Evolutionary conservation across 2,329 filamentous ascomycete genomes (phyloP).

Genomic region (Microdochium trichocladiopsis): DNA sequence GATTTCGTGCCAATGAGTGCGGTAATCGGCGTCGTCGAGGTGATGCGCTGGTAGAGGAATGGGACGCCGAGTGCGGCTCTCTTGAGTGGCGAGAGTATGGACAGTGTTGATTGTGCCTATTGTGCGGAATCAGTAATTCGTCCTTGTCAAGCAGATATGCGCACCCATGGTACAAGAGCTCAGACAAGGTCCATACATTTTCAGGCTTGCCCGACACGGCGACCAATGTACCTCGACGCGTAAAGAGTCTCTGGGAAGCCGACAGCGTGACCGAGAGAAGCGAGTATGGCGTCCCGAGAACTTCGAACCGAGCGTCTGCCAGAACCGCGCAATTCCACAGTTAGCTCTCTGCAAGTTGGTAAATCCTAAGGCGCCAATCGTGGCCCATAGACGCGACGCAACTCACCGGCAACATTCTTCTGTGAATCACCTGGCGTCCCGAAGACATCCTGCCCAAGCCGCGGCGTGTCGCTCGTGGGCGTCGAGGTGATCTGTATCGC

Average conservation of each 20-base stretch:
- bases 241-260: slow-evolving; percentile 89
- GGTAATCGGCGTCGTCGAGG: slow-evolving; percentile 80
- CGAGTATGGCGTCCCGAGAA: slow-evolving; percentile 85
- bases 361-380: no score
- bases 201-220: slow-evolving; percentile 85
- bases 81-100: slow-evolving; percentile 75
- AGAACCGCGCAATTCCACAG: slow-evolving; percentile 7
- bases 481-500: slow-evolving; percentile 56
- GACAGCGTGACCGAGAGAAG: slow-evolving; percentile 89
- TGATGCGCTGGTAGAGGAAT: slow-evolving; percentile 89
- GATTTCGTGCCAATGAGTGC: slow-evolving; percentile 85
- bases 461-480: slow-evolving; percentile 48
- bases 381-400: no score
- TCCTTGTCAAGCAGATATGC: slow-evolving; percentile 2
- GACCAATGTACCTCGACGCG: slow-evolving; percentile 83
- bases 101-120: slow-evolving; percentile 82
- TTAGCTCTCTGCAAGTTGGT: slow-evolving; percentile 1
- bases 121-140: not conserved
- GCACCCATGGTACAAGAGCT: not conserved
- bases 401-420: slow-evolving; percentile 44
- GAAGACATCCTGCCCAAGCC: slow-evolving; percentile 46
- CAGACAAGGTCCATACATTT: slow-evolving; percentile 51
- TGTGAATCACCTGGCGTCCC: slow-evolving; percentile 35
- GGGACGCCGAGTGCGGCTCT: slow-evolving; percentile 79
- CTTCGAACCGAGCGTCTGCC: slow-evolving; percentile 88